Base-by-base conservation (phyloP, 108 stramenopile genomes). In the Nitzschia sp. region DNA sequence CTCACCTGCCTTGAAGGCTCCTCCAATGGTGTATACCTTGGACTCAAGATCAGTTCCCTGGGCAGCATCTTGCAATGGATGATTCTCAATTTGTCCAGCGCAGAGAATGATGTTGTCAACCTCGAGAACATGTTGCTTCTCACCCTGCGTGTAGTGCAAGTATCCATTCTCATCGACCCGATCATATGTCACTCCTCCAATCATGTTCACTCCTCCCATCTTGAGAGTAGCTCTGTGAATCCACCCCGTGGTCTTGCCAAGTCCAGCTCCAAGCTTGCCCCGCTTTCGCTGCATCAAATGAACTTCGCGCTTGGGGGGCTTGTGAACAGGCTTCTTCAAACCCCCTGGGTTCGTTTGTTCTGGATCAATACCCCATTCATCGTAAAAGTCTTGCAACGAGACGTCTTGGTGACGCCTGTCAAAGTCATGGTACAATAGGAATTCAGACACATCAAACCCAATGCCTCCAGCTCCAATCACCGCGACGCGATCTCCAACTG, bases 401-500 rank as follows among this genome's bases (percentile, higher is more conserved):
- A 86, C 80, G 37, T 86, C 84, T 20, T 79, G 72, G 52, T 71
- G 75, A 22, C 66, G 72, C 57, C 73, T 83, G 51, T 86, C 81
- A 20, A 69, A 66, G 20, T 79, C 75, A 40, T 87, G 78, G 67
- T 96, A 90, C 24, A 93, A 26, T 15, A 98, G 76, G 73, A 86
- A 97, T 55, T 98, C 98, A 19, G 92, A 83, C 26, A 98, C 94
- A 82, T 98, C 98, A 70, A 98, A 98, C 21, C 98, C 98, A 58
- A 98, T 98, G 0, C 98, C 98, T 43, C 98, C 98, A 8, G 97
- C 98, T 41, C 98, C 98, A 78, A 98, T 92, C 20, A 98, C 70
- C 21, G 97, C 98, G 7, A 98, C 97, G 0, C 76, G 74, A 42
- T 85, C 50, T 52, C 98, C 98, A 15, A 97, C 95, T 41, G 85